These are phyloP conservation scores for Tulasnella sp. DNA, from an alignment of 768 basidiomycete genomes.

Conservation along the genomic window DNA sequence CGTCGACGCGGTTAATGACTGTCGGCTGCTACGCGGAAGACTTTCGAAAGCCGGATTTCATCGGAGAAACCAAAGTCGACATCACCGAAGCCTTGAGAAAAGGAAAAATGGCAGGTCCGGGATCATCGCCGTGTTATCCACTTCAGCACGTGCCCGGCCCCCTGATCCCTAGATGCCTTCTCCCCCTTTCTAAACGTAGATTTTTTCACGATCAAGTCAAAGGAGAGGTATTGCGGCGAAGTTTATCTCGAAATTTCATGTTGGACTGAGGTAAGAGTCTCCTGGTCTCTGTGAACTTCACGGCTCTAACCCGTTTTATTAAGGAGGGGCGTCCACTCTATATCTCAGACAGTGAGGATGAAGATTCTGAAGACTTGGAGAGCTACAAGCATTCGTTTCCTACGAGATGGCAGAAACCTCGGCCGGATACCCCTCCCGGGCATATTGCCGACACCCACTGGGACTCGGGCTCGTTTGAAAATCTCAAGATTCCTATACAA, in stretches of 20 bases:
- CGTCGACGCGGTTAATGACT: slow-evolving; percentile 57
- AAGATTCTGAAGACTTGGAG: slow-evolving; percentile 53
- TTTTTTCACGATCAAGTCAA: slow-evolving; percentile 89
- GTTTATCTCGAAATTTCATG: slow-evolving; percentile 96
- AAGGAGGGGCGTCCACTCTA: slow-evolving; percentile 73
- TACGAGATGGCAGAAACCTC: too few species aligned
- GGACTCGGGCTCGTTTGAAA: too few species aligned
- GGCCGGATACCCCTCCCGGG: too few species aligned
- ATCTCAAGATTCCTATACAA: slow-evolving; percentile 72
- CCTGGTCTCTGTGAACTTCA: not conserved
- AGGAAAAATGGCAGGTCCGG: slow-evolving; percentile 94
- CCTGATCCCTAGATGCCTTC: slow-evolving; percentile 30
- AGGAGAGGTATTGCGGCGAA: slow-evolving; percentile 87
- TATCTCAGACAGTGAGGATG: slow-evolving; percentile 76
- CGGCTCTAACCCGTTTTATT: slow-evolving; percentile 23
- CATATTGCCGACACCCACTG: too few species aligned
- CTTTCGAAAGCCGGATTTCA: slow-evolving; percentile 89
- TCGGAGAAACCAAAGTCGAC: slow-evolving; percentile 89
- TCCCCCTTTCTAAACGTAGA: slow-evolving; percentile 66
- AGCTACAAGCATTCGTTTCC: too few species aligned
- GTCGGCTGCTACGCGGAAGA: slow-evolving; percentile 96
- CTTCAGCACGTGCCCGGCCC: not conserved
- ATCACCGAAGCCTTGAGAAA: slow-evolving; percentile 88
- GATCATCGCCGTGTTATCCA: not conserved
- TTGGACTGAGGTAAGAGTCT: slow-evolving; percentile 79